Base-by-base conservation (phyloP, 1,284 basidiomycete species). In the Cryptococcus depauperatus region DNA sequence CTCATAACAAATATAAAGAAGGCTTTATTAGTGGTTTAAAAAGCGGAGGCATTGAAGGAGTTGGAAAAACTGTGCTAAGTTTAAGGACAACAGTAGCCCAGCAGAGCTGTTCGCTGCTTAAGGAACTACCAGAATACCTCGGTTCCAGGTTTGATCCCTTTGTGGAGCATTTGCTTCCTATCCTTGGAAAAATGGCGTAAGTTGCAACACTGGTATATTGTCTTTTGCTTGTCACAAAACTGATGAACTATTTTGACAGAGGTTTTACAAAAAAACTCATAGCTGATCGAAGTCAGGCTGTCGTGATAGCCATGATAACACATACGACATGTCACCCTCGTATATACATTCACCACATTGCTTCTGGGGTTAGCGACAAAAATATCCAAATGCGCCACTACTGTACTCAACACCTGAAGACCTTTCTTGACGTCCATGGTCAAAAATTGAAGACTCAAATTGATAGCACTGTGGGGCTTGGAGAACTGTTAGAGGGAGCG, bases 241-340 rank as follows among this genome's bases (percentile, higher is more conserved):
- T 28, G 5, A 27, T 25, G 18, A n/a, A 9, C 4, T 16, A 8
- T 5, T 2, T 23, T 9, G 26, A 10, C 44, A 64, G 87, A 22
- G 83, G 82, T 6, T 82, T 88, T 49, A 97, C 93, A n/a, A 99
- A 99, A 72, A 95, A 91, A 66, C 82, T 97, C 37, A 80, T 84
- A 27, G 89, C 86, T 10, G 82, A 87, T 46, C 83, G 84, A 45
- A 88, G 91, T 0, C 95, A 97, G 64, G 74, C 77, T 5, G 77
- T 80, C 1, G 77, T 86, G 1, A 76, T 78, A 1, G 73, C 77
- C 4, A 76, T 97, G 51, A 78, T 98, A 29, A 74, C 74, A 8
- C 72, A 84, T 56, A 79, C 82, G 1, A 82, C 85, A 2, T 76
- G 81, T 41, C 82, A 82, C 44, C 80, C 85, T n/a, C 79, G 84